phyloP scores from a whole-genome alignment of 2,329 filamentous ascomycete genomes.

The Phaeoacremonium minimum region DNA sequence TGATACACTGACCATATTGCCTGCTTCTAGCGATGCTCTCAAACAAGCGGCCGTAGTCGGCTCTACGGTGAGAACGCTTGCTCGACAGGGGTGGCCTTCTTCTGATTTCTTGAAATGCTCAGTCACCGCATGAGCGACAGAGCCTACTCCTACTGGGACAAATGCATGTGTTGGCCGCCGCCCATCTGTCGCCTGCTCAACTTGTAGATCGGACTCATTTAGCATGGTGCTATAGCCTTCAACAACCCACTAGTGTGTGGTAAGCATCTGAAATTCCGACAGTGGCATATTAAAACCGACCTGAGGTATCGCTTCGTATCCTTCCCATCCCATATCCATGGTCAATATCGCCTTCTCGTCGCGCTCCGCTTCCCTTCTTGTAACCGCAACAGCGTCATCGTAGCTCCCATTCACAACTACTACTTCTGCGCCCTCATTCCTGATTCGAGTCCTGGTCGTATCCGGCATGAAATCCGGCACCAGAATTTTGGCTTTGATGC shows the following conservation, averaged over 20 bases:
- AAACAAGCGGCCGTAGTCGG: slow-evolving; percentile 61
- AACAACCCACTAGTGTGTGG: slow-evolving; percentile 57
- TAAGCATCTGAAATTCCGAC: not conserved
- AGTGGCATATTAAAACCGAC: slow-evolving; percentile 22
- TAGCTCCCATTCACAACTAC: slow-evolving; percentile 54
- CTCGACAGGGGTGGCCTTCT: slow-evolving; percentile 7
- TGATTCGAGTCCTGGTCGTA: slow-evolving; percentile 49
- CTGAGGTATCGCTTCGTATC: slow-evolving; percentile 61
- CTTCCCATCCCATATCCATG: slow-evolving; percentile 64
- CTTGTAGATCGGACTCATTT: slow-evolving; percentile 60
- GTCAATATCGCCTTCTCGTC: slow-evolving; percentile 48
- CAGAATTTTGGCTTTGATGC: slow-evolving; percentile 51
- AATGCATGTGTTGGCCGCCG: slow-evolving; percentile 46
- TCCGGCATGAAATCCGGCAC: slow-evolving; percentile 57
- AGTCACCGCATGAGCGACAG: slow-evolving; percentile 65
- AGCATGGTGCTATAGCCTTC: slow-evolving; percentile 76
- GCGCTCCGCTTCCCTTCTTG: slow-evolving; percentile 34
- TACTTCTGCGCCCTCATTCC: slow-evolving; percentile 59
- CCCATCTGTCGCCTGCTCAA: slow-evolving; percentile 31
- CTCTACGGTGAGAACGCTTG: slow-evolving; percentile 62
- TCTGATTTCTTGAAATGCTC: slow-evolving; percentile 52
- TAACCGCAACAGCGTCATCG: slow-evolving; percentile 54
- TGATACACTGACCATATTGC: slow-evolving; percentile 39
- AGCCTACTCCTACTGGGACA: slow-evolving; percentile 68
- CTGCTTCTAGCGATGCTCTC: slow-evolving; percentile 44